Base-by-base conservation (phyloP, 805 yeast genomes). In the Pichia californica region DNA sequence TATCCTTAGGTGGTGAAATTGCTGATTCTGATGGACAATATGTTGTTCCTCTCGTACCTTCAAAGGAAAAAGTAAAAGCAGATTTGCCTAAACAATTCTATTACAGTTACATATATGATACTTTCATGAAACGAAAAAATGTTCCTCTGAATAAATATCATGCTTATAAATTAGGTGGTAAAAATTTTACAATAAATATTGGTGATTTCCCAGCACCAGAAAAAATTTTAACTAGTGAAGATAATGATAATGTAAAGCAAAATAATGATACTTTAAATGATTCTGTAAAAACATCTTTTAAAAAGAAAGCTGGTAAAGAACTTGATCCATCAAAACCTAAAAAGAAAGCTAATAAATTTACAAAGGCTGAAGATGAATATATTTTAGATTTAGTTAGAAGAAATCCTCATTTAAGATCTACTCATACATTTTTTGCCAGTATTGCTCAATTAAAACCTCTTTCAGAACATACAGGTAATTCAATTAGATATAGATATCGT, bases 381-480 rank as follows among this genome's bases (percentile, higher is more conserved):
- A 83, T 84, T 40, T 58, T 83, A 48, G 86, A 83, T 51, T 75
- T 76, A 48, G 79, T 83, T 16, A 69, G 91, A 52, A 70, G 73
- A 57, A 74, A 81, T 54, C 89, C 93, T 3, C 67, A 76, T 23
- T 65, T 74, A 50, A 69, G 89, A 53, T 79, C 84, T 10, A 78
- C 87, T 14, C 89, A 83, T 56, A 73, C 74, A 40, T 73, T 84
- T 40, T 84, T 72, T 53, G 77, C 76, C 35, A 78, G 73, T 46
- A 76, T 85, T 52, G 79, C 88, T 0, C 64, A 69, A 25, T 63
- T 73, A 38, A 57, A 59, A 1, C 37, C 53, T 21, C 66, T 84
- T 43, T 70, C 73, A 18, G 76, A 76, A 40, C 93, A 84, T 62
- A 81, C 91, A 0, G 87, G 88, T 11, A 81, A 84, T 51, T 82